phyloP scores from a whole-genome alignment of 805 yeast species.

The Candida tammaniensis region DNA sequence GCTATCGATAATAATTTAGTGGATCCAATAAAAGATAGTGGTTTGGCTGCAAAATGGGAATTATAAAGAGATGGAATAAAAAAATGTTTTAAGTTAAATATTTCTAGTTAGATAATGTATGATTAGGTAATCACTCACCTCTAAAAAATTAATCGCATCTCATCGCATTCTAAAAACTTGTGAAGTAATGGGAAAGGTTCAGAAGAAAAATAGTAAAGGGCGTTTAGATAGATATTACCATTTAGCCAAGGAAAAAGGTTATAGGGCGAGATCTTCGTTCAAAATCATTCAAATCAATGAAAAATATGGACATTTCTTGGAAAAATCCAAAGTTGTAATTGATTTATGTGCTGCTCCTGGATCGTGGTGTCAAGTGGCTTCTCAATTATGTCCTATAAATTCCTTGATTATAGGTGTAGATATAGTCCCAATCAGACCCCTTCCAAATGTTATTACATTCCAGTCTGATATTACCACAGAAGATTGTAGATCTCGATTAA shows the following conservation, averaged over 20 bases:
- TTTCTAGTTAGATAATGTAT: not conserved
- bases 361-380: slow-evolving; percentile 98
- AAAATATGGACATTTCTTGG: slow-evolving; percentile 92
- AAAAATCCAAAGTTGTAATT: slow-evolving; percentile 91
- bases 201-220: slow-evolving; percentile 95
- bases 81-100: not conserved
- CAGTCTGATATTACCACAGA: slow-evolving; percentile 98
- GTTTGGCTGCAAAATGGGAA: slow-evolving; percentile 48
- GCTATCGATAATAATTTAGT: slow-evolving; percentile 63
- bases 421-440: slow-evolving; percentile 94
- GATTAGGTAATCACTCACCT: not conserved
- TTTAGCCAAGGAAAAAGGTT: slow-evolving; percentile 96
- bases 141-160: slow-evolving; percentile 4
- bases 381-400: slow-evolving; percentile 87
- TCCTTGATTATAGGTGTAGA: slow-evolving; percentile 98
- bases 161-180: slow-evolving; percentile 8
- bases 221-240: slow-evolving; percentile 97
- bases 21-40: slow-evolving; percentile 30
- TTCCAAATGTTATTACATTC: slow-evolving; percentile 91
- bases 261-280: slow-evolving; percentile 98
- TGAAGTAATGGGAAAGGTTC: slow-evolving; percentile 75
- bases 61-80: slow-evolving; percentile 24
- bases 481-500: slow-evolving; percentile 89
- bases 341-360: slow-evolving; percentile 97
- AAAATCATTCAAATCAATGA: slow-evolving; percentile 93